Evolutionary conservation across 441 rosid species (phyloP).

Genomic region (Adansonia gregorii): DNA sequence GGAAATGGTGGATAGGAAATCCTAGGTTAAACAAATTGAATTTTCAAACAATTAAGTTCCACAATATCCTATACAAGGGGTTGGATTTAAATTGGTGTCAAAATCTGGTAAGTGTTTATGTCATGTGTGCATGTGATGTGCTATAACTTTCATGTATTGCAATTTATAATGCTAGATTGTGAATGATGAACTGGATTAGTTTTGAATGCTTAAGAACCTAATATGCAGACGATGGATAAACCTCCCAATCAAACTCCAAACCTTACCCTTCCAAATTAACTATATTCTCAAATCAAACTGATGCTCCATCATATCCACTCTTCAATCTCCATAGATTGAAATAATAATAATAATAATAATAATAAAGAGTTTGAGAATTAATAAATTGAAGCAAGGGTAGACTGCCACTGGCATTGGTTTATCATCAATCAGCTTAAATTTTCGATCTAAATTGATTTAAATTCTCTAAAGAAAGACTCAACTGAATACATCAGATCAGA

Average conservation of each 20-base stretch:
- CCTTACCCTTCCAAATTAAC: no score
- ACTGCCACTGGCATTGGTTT: not conserved
- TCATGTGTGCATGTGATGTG: constrained; percentile 17
- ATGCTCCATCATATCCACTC: not conserved
- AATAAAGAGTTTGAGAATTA: not conserved
- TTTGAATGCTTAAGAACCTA: not conserved
- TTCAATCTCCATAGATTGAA: not conserved
- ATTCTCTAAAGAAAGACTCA: not conserved
- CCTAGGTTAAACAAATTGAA: not conserved
- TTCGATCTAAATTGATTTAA: constrained; percentile 11
- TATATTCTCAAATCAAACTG: not conserved
- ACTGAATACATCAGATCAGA: not conserved
- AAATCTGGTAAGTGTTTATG: not conserved
- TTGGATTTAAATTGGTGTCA: not conserved
- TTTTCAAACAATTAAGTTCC: not conserved
- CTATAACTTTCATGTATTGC: not conserved
- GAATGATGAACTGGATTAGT: not conserved
- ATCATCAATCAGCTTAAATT: not conserved
- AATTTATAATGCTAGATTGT: not conserved
- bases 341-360: not conserved
- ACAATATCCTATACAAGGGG: not conserved
- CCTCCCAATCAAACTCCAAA: not conserved
- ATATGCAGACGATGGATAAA: not conserved
- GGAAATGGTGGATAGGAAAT: not conserved
- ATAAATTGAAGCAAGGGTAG: not conserved